Percentiles rank a stretch among this genome's conserved stretches.
These are phyloP conservation scores for Imleria badia DNA, from an alignment of 768 basidiomycete species.

Conservation along the genomic window DNA sequence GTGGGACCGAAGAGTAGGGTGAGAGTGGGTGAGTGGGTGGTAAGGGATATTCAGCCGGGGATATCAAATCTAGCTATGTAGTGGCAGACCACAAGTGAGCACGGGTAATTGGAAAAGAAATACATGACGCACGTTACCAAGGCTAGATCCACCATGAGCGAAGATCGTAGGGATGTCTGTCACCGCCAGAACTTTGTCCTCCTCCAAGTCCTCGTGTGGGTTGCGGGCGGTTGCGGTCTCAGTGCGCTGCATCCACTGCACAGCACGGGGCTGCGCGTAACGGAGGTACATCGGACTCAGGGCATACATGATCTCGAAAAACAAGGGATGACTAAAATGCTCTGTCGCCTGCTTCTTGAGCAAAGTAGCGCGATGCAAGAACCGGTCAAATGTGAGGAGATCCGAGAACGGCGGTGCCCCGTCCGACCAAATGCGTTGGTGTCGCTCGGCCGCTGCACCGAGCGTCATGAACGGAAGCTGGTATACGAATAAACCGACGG, in stretches of 20 bases:
- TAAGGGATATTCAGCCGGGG: constrained; percentile 39
- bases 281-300: no score
- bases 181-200: constrained; percentile 2
- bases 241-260: background rate
- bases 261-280: background rate
- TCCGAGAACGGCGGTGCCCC: constrained; percentile 39
- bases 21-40: constrained; percentile 23
- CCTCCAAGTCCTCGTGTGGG: background rate
- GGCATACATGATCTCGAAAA: no score
- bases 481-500: constrained; percentile 43
- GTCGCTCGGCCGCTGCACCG: constrained; percentile 6
- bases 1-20: constrained; percentile 18
- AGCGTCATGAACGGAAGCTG: constrained; percentile 50
- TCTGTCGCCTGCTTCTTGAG: constrained; percentile 37
- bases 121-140: constrained; percentile 29
- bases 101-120: background rate
- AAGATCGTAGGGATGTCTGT: constrained; percentile 3
- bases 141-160: constrained; percentile 20
- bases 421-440: background rate
- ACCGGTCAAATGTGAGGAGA: constrained; percentile 47
- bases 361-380: constrained; percentile 42
- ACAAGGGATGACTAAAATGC: no score
- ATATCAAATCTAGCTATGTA: constrained; percentile 37
- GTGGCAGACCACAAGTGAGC: background rate
- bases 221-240: background rate